Evolutionary conservation across 2,329 filamentous ascomycete genomes (phyloP).

Genomic region (Calonectria montana): DNA sequence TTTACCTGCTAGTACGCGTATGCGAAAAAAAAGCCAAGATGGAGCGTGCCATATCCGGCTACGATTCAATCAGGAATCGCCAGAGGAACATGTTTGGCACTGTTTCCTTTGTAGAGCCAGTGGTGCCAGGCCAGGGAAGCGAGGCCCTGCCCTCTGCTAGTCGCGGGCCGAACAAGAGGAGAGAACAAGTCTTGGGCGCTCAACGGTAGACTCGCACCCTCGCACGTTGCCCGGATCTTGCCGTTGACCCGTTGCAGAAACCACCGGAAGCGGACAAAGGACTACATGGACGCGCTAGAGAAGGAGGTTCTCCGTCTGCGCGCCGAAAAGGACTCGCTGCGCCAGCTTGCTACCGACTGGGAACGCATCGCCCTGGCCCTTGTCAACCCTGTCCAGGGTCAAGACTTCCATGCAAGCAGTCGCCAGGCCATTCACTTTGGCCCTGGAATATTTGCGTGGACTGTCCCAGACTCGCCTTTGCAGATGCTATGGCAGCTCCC

Average conservation of each 20-base stretch:
- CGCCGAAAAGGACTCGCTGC: not conserved
- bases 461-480: not conserved
- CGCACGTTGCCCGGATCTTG: not conserved
- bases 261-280: conserved; percentile 12
- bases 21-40: not conserved
- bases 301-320: conserved; percentile 4
- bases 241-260: not conserved
- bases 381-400: not conserved
- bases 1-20: too few relatives aligned
- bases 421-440: not conserved
- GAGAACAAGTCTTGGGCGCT: not conserved
- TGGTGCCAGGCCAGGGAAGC: not conserved
- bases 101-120: not conserved
- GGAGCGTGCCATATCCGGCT: not conserved
- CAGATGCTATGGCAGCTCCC: not conserved
- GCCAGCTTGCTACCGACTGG: conserved; percentile 2
- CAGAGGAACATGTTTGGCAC: conserved; percentile 2
- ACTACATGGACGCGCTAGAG: conserved; percentile 9
- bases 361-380: not conserved
- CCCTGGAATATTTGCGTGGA: not conserved
- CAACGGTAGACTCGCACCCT: not conserved
- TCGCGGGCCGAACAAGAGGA: not conserved
- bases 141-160: not conserved
- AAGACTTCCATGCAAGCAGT: not conserved
- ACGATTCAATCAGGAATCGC: conserved; percentile 6